phyloP scores from a whole-genome alignment of 1,284 basidiomycete species.

The Heimioporus retisporus region DNA sequence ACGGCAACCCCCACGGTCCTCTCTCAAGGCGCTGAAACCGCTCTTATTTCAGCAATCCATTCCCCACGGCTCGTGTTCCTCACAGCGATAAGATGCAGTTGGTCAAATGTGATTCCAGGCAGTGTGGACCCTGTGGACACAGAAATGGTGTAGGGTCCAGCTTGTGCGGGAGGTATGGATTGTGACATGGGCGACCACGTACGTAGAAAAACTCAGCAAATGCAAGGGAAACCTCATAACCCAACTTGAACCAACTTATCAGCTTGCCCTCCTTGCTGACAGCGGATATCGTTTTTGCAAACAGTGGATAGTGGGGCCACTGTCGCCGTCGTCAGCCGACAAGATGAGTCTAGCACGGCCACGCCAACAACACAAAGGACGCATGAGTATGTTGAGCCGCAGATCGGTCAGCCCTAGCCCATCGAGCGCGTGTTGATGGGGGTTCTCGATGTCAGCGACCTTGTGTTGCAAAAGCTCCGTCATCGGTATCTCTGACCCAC shows the following conservation, averaged over 20 bases:
- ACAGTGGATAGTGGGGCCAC: constrained; percentile 41
- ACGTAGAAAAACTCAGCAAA: constrained; percentile 44
- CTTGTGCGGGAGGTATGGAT: constrained; percentile 17
- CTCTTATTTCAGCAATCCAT: constrained; percentile 39
- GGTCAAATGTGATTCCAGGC: constrained; percentile 34
- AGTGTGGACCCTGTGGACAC: constrained; percentile 18
- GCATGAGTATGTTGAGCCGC: constrained; percentile 35
- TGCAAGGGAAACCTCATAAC: constrained; percentile 41
- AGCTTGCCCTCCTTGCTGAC: constrained; percentile 28
- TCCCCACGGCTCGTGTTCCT: constrained; percentile 40
- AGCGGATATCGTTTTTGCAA: constrained; percentile 36
- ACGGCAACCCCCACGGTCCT: constrained; percentile 14
- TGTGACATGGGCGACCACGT: constrained; percentile 27
- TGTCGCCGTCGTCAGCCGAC: constrained; percentile 11
- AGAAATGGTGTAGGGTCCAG: constrained; percentile 35
- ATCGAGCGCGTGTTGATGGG: constrained; percentile 33
- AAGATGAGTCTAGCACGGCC: neutral
- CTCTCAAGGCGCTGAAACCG: constrained; percentile 27
- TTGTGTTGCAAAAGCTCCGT: constrained; percentile 31
- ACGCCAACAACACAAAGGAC: constrained; percentile 10
- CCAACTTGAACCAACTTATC: constrained; percentile 33
- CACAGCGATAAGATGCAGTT: constrained; percentile 36
- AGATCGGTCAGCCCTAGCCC: constrained; percentile 28
- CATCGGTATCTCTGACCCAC: constrained; percentile 33
- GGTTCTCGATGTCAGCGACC: constrained; percentile 29